A percentile compares a stretch with the other conserved stretches of the same genome.
Evolutionary conservation across 768 basidiomycete genomes (phyloP).

Genomic region (Galerina marginata): DNA sequence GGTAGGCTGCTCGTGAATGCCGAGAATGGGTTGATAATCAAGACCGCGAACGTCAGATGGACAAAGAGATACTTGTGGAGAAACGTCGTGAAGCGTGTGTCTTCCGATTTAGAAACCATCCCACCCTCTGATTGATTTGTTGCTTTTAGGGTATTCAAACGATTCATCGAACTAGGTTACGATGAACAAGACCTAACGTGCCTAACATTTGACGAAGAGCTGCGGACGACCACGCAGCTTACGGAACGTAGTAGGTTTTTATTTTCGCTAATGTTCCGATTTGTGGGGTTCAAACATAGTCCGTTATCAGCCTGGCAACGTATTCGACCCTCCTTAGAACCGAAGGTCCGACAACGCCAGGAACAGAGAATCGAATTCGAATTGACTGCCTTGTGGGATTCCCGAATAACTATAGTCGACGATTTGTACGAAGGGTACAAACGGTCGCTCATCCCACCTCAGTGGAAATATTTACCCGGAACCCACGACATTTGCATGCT

Average conservation of each 20-base stretch:
- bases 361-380: not conserved
- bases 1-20: not conserved
- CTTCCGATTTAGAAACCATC: not conserved
- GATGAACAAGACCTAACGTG: not conserved
- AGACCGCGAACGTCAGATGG: not conserved
- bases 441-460: not conserved
- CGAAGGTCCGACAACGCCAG: not conserved
- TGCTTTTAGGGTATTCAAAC: not conserved
- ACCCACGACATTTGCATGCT: not conserved
- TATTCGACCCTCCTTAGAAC: slow-evolving; percentile 1
- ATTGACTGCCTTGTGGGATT: not conserved
- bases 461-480: not conserved
- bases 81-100: not conserved
- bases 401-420: not conserved
- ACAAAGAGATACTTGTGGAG: not conserved
- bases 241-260: not conserved
- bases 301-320: not conserved
- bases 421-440: not conserved
- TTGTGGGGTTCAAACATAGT: too few relatives aligned
- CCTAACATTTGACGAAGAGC: not conserved
- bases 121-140: too few relatives aligned
- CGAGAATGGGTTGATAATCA: not conserved
- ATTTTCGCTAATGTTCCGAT: not conserved
- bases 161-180: not conserved
- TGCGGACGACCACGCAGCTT: not conserved